Base-by-base conservation (phyloP, 306 rosid species). In the Carpinus fangiana region DNA sequence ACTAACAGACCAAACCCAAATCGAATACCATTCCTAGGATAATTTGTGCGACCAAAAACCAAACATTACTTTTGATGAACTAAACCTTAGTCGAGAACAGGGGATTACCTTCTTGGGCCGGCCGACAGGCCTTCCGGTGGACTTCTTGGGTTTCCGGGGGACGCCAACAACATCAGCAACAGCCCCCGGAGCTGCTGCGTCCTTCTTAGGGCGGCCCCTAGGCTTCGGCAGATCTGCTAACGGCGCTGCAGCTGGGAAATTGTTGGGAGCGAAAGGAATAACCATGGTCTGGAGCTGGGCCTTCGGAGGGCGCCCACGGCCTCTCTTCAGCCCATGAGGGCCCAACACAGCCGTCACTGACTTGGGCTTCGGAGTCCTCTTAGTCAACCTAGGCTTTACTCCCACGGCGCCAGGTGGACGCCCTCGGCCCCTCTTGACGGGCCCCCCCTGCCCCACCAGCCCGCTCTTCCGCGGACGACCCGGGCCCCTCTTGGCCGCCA, bases 71-170 rank as follows among this genome's bases (percentile, higher is more conserved):
- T 10, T 41, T 31, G 9, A 56, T 47, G 36, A 46, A 71, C 8
- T 4, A 47, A 26, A 73, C 45, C 7, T 6, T 41, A 41, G 45
- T 48, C 52, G 14, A 38, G 26, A 6, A 46, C 14, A 66, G 3
- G 2, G 7, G 3, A 41, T 76, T 80, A 93, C 98, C 98, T 93
- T 93, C 84, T 38, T 91, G 0, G 98, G 98, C 38, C 98, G 90
- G 8, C 98, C 98, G 17, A 89, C 93, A 0, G 93, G 84, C 86
- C 90, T 90, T 0, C 88, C 93, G 6, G 80, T 23, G 16, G 71
- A 50, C 9, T 5, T 81, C 12, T 23, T 82, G 43, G 80, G 57
- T 55, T 76, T 81, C 20, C 54, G 74, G 28, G 72, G 60, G 2
- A 81, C 82, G 0, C 82, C 79, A 28, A 74, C 77, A 8, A 31